Evolutionary conservation across 164 flowering plant genomes (phyloP).

Genomic region (Vitis labrusca): DNA sequence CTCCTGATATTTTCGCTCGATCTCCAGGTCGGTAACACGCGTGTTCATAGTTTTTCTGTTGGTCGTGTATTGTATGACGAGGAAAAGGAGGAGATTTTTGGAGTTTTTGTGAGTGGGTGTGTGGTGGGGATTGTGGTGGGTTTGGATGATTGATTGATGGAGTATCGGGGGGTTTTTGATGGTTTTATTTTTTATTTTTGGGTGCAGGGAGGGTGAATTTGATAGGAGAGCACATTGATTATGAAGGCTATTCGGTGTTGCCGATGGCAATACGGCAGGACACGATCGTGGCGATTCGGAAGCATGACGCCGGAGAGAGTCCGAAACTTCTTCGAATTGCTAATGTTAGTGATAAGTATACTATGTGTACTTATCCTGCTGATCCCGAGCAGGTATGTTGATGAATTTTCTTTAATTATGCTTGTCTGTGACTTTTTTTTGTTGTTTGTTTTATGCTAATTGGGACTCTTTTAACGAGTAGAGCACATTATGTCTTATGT

Average conservation of each 20-base stretch:
- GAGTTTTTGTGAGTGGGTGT: neutral
- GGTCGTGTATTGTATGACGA: no score
- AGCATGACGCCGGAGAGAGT: conserved; percentile 34
- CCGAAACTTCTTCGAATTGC: conserved; percentile 63
- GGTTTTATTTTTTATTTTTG: neutral
- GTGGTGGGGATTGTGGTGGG: neutral
- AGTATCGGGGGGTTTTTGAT: neutral
- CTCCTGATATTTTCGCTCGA: conserved; percentile 78
- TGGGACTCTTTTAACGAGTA: no score
- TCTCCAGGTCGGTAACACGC: conserved; percentile 66
- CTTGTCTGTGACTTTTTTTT: conserved; percentile 1
- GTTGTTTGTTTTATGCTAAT: neutral
- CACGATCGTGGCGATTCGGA: conserved; percentile 82
- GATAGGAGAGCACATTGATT: conserved; percentile 97
- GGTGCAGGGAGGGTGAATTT: conserved; percentile 88
- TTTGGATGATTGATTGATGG: neutral
- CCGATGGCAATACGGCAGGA: conserved; percentile 98
- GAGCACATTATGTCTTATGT: no score
- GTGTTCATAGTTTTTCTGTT: no score
- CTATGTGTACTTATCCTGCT: conserved; percentile 81
- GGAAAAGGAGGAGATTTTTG: neutral
- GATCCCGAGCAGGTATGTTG: conserved; percentile 70
- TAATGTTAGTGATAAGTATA: conserved; percentile 74
- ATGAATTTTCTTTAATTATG: neutral
- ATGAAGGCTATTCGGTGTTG: conserved; percentile 95